These are phyloP conservation scores for Celoporthe dispersa DNA, from an alignment of 2,329 filamentous ascomycete species.

Conservation along the genomic window DNA sequence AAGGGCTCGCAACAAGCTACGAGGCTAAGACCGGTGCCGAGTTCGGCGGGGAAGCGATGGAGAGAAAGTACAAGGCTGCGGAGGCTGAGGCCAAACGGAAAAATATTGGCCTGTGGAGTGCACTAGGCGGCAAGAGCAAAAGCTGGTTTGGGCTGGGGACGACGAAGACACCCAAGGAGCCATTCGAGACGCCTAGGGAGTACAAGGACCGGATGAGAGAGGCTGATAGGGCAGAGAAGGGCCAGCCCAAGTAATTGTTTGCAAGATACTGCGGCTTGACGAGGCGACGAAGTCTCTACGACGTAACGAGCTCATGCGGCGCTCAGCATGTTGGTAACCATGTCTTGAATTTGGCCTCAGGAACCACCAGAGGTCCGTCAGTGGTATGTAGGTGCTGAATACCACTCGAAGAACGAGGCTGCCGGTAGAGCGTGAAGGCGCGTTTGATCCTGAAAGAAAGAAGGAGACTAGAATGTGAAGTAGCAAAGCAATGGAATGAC, in stretches of 20 bases:
- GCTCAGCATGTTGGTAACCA: neutral
- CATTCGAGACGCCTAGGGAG: constrained; percentile 81
- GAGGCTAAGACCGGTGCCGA: constrained; percentile 90
- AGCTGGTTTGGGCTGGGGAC: constrained; percentile 37
- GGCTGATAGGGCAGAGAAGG: constrained; percentile 34
- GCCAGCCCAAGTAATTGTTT: constrained; percentile 29
- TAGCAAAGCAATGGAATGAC: neutral
- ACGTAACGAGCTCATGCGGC: constrained; percentile 1
- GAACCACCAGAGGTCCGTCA: neutral
- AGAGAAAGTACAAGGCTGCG: constrained; percentile 66
- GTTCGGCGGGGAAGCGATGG: constrained; percentile 72
- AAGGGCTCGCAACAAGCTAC: constrained; percentile 86
- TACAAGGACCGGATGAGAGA: constrained; percentile 70
- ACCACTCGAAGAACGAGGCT: neutral
- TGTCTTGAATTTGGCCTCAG: too few species aligned
- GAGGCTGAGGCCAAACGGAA: constrained; percentile 69
- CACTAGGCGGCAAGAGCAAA: constrained; percentile 54
- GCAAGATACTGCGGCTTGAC: neutral
- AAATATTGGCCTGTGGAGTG: constrained; percentile 73
- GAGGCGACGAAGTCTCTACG: neutral
- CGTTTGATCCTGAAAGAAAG: neutral
- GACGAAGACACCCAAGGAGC: constrained; percentile 19
- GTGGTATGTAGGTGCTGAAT: neutral
- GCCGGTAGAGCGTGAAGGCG: neutral
- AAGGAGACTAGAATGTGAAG: neutral